Evolutionary conservation across 2,329 filamentous ascomycete genomes (phyloP), one percentile per base, ranked within the genome.

Genomic region (Claviceps spartinae): DNA sequence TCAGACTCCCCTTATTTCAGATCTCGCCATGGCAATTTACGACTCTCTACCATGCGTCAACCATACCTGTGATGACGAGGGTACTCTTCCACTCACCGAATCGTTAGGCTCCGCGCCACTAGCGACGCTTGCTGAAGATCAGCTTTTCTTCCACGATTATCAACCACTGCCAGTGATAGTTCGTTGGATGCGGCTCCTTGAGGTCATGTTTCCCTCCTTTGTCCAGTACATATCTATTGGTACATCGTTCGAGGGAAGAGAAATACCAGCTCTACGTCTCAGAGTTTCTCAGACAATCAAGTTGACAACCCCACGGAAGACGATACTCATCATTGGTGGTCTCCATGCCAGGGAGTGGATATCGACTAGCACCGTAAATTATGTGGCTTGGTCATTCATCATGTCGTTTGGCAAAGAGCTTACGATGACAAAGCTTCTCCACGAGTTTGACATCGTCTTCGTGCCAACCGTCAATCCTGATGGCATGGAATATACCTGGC

Each of bases 331-430:
- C 20, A 83, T 83, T 4, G 93, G 88, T 51, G 91, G 91, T 48
- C 76, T 86, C n/a, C 93, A 97, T 66, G 91, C 90, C 3, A 81
- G 93, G 40, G 93, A 98, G 72, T 98, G 93, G 93, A 95, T 98
- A 58, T 88, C 88, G 47, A 89, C 85, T 1, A 93, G 85, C 61
- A 95, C 89, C 0, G 88, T 94, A 50, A 94, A 85, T 61, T 97
- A 95, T 61, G 72, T 95, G 34, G 88, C 91, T 9, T 95, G 93
- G 79, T 86, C 81, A 16, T 76, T 97, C 47, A 86, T 95, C 60
- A 90, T 86, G 1, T 79, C 82, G 4, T 94, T 91, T 65, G 86
- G 86, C 54, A 87, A 88, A 57, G 74, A 78, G 68, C 76, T 62
- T 56, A 76, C 71, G 67, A 83, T 94, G 51, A 90, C 86, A 20